phyloP scores from a whole-genome alignment of 495 filamentous ascomycete species.

The Clohesyomyces aquaticus region DNA sequence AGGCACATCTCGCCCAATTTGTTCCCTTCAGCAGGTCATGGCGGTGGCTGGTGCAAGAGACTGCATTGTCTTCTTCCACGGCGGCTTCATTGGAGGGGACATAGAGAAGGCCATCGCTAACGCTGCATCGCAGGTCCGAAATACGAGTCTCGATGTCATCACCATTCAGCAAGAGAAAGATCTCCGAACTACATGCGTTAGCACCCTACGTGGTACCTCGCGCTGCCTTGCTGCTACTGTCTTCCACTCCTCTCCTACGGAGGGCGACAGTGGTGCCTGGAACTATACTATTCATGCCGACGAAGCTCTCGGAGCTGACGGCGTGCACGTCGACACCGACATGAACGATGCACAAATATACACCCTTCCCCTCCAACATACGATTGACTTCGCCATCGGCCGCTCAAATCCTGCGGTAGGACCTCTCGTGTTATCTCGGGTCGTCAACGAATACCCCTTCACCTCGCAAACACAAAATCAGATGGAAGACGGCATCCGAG shows the following conservation, averaged over 20 bases:
- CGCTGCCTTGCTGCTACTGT: slow-evolving; percentile 74
- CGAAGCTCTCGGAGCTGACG: slow-evolving; percentile 59
- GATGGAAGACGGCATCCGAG: slow-evolving; percentile 62
- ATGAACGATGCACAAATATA: slow-evolving; percentile 74
- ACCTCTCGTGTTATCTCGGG: too few species aligned
- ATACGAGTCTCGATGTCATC: slow-evolving; percentile 59
- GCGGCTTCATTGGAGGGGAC: slow-evolving; percentile 67
- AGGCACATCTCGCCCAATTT: slow-evolving; percentile 58
- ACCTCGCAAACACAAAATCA: slow-evolving; percentile 69
- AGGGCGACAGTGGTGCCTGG: slow-evolving; percentile 70
- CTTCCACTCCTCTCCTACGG: slow-evolving; percentile 70
- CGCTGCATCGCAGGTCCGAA: slow-evolving; percentile 56
- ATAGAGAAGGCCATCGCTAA: slow-evolving; percentile 71
- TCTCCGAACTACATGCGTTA: slow-evolving; percentile 64
- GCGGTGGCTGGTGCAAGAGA: slow-evolving; percentile 52
- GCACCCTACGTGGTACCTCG: slow-evolving; percentile 69
- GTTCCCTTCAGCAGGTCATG: slow-evolving; percentile 63
- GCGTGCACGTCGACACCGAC: slow-evolving; percentile 60
- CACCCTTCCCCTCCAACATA: slow-evolving; percentile 73
- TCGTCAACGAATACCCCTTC: slow-evolving; percentile 67
- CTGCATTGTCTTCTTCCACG: slow-evolving; percentile 76
- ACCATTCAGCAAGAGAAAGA: slow-evolving; percentile 59
- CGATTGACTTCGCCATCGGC: slow-evolving; percentile 74
- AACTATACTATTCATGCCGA: slow-evolving; percentile 83
- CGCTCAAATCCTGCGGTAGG: slow-evolving; percentile 48